Percentiles rank a stretch among this genome's conserved stretches.
Evolutionary conservation across 768 basidiomycete genomes (phyloP).

Genomic region (Megacollybia marginata): DNA sequence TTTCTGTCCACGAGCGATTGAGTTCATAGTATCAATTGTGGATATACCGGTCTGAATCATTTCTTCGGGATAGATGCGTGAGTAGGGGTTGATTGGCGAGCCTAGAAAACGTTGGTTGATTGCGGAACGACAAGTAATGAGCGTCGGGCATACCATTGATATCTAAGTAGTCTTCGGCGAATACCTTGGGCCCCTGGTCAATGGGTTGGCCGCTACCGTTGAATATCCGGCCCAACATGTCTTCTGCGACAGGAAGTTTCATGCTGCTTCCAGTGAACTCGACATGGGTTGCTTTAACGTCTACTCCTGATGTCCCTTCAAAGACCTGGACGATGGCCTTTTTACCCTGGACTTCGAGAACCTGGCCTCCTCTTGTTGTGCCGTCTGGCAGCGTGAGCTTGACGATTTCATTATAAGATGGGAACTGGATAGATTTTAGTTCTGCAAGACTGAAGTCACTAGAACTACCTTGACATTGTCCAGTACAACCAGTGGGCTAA

Average conservation of each 20-base stretch:
- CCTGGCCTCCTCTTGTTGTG: constrained; percentile 91
- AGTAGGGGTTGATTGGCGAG: constrained; percentile 95
- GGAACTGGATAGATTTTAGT: constrained; percentile 53
- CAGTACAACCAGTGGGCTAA: constrained; percentile 87
- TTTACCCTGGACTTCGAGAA: constrained; percentile 96
- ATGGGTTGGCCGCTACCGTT: constrained; percentile 98
- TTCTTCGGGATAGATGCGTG: constrained; percentile 99
- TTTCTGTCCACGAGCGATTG: constrained; percentile 99
- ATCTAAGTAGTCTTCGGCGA: constrained; percentile 98
- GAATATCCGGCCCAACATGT: constrained; percentile 98
- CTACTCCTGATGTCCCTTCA: constrained; percentile 95
- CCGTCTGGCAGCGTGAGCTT: constrained; percentile 94
- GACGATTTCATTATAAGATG: constrained; percentile 98
- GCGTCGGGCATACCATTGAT: constrained; percentile 75
- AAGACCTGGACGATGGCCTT: constrained; percentile 99
- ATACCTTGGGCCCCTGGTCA: constrained; percentile 97
- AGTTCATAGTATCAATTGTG: constrained; percentile 96
- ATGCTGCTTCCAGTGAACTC: constrained; percentile 98
- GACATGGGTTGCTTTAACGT: constrained; percentile 95
- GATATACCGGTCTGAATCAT: constrained; percentile 99
- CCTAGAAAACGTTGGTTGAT: constrained; percentile 37
- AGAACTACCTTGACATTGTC: constrained; percentile 89
- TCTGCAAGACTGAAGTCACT: constrained; percentile 1
- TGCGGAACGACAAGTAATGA: constrained; percentile 3
- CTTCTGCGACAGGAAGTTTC: constrained; percentile 98